Evolutionary conservation across 352 stramenopile genomes (phyloP), one percentile per base, ranked within the genome.

Genomic region (Pythium oligandrum): DNA sequence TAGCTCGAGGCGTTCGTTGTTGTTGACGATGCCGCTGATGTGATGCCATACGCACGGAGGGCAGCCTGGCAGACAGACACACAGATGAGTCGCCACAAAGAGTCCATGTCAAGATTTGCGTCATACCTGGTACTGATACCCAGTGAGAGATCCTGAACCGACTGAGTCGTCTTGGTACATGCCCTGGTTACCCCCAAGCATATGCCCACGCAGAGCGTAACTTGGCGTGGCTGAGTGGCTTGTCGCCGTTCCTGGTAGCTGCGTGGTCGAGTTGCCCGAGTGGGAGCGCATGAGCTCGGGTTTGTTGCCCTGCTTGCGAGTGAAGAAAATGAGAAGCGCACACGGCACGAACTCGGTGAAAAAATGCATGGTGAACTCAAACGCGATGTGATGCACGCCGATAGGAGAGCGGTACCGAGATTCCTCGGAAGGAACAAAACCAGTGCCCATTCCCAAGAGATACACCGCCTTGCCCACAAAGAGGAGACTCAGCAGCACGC

Each of bases 321-420:
- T 92, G 47, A 92, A 79, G 47, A 78, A 75, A 31, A 90, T 59
- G 30, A 92, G 62, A 45, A 92, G 53, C 32, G 75, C 75, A 40
- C 73, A 77, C 0, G 82, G 82, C 10, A 90, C 50, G 53, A 92
- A 90, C 60, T 92, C 82, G 11, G 78, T 90, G 36, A 53, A 72
- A 42, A 90, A 81, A 58, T 90, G 76, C 47, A 90, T 73, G 31
- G 59, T 56, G 36, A 92, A 88, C 55, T 92, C 78, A 51, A 81
- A 90, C 32, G 68, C 73, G 45, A 90, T 80, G 58, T 87, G 74
- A 53, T 83, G 71, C 10, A 88, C 65, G 51, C 77, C 78, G 26
- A 86, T 64, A 6, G 78, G 82, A 0, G 65, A 82, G 40, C 70
- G 75, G 46, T 82, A 81, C 61, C 79, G 62, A n/a, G 73, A 64